phyloP scores from a whole-genome alignment of 148 eudicot genomes.

The Chenopodium album region DNA sequence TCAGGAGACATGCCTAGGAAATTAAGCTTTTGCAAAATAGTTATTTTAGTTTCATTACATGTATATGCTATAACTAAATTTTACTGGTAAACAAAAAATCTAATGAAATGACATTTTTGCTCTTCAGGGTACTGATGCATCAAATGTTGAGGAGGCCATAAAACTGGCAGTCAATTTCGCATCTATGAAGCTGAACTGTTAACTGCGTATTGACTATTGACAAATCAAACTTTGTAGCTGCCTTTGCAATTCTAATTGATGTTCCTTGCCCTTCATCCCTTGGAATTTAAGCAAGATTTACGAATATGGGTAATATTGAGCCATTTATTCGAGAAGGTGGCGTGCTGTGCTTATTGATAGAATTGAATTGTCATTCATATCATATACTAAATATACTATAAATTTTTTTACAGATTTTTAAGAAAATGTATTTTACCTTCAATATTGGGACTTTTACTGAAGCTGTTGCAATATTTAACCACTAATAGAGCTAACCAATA shows the following conservation, averaged over 20 bases:
- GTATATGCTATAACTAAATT: background rate
- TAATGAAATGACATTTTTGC: background rate
- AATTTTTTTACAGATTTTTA: background rate
- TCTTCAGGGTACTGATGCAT: slow-evolving; percentile 65
- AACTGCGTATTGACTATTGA: background rate
- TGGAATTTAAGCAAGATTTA: background rate
- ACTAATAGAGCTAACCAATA: background rate
- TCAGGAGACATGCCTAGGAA: background rate
- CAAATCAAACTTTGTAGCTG: background rate
- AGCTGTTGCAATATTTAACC: background rate
- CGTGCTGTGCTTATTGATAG: background rate
- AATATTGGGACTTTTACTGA: background rate
- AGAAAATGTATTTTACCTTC: background rate
- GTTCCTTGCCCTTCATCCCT: background rate
- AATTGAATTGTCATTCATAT: background rate
- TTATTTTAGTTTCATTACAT: background rate
- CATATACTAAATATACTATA: background rate
- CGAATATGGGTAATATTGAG: background rate
- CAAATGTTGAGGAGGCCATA: slow-evolving; percentile 58
- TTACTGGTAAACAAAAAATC: background rate
- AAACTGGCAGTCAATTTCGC: slow-evolving; percentile 67
- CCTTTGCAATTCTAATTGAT: background rate
- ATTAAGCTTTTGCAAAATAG: background rate
- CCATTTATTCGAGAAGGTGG: background rate
- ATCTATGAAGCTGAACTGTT: slow-evolving; percentile 56